phyloP scores from a whole-genome alignment of 768 basidiomycete genomes.

The Rhodotorula paludigena region DNA sequence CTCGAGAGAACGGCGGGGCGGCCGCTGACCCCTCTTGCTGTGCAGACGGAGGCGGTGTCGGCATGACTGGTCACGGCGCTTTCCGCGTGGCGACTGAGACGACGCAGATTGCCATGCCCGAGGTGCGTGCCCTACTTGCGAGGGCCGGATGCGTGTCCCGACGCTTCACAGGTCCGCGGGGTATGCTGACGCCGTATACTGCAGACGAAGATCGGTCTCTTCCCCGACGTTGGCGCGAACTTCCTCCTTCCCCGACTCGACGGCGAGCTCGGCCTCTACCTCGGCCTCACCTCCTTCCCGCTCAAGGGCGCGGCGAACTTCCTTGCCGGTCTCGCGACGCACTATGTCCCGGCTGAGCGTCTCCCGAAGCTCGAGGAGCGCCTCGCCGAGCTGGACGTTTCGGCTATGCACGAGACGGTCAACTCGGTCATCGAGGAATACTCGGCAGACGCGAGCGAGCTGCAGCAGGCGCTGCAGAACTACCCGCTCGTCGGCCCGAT shows the following conservation, averaged over 20 bases:
- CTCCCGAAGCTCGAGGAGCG: conserved; percentile 66
- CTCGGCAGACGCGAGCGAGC: conserved; percentile 53
- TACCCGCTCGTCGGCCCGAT: conserved; percentile 54
- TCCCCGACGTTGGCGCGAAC: conserved; percentile 86
- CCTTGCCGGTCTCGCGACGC: conserved; percentile 82
- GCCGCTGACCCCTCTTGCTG: conserved; percentile 57
- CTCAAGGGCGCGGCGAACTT: conserved; percentile 76
- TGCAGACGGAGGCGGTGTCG: conserved; percentile 82
- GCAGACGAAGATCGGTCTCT: conserved; percentile 49
- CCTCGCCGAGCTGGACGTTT: conserved; percentile 52
- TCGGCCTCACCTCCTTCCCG: conserved; percentile 72
- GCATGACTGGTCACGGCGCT: conserved; percentile 72
- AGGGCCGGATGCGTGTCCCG: neutral
- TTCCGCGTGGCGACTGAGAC: conserved; percentile 93
- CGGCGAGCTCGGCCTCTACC: conserved; percentile 88
- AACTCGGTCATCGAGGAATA: conserved; percentile 67
- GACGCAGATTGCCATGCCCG: conserved; percentile 90
- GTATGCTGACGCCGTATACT: too few relatives aligned
- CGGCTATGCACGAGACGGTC: conserved; percentile 53
- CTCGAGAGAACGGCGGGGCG: too few relatives aligned
- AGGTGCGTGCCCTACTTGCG: conserved; percentile 55
- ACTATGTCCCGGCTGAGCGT: conserved; percentile 74
- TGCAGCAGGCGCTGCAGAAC: conserved; percentile 37
- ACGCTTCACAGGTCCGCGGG: too few relatives aligned
- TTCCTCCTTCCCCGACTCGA: conserved; percentile 85